Conservation (phyloP, 140 eudicot species). For the Stevia rebaudiana region DNA sequence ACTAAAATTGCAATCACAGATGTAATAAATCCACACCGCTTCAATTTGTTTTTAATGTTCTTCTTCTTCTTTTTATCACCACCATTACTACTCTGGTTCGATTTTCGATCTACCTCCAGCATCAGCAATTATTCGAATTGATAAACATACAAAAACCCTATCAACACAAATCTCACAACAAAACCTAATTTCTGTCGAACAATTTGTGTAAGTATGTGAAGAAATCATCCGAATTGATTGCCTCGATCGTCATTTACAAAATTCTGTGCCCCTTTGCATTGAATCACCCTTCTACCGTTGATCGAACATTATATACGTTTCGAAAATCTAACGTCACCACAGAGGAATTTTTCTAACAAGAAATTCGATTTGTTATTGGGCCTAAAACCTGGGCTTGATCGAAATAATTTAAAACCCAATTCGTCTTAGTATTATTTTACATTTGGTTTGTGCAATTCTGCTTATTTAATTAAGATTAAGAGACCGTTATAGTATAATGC, state of each 20-base stretch:
- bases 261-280: neutral
- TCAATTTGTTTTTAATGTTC: constrained; percentile 5
- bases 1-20: constrained; percentile 40
- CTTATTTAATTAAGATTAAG: no score
- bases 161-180: neutral
- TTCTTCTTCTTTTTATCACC: constrained; percentile 8
- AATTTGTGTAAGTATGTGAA: constrained; percentile 15
- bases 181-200: constrained; percentile 6
- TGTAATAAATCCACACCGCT: constrained; percentile 31
- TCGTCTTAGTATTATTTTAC: no score
- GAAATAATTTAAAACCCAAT: no score
- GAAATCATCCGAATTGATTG: constrained; percentile 10
- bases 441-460: no score
- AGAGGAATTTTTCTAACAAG: neutral
- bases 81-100: constrained; percentile 19
- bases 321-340: neutral
- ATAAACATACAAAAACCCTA: constrained; percentile 21
- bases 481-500: no score
- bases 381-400: no score
- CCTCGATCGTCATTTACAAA: neutral
- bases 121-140: constrained; percentile 23
- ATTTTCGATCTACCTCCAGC: constrained; percentile 49
- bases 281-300: neutral
- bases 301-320: neutral
- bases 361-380: constrained; percentile 15